Percentiles rank a stretch among this genome's conserved stretches.
Conservation (phyloP, 345 rosid genomes). For the Punica granatum region DNA sequence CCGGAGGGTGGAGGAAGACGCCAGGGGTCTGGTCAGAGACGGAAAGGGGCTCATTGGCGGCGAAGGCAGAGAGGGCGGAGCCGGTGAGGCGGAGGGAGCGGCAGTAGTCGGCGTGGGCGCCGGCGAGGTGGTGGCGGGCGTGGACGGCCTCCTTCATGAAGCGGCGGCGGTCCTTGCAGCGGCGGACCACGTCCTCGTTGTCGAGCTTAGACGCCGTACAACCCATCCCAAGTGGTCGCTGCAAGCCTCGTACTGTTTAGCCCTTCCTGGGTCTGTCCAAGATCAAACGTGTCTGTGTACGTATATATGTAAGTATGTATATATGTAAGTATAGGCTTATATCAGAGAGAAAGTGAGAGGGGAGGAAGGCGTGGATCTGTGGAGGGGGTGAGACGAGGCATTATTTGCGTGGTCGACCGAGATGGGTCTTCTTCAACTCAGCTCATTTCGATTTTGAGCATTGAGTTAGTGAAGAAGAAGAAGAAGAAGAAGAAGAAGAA, state of each 20-base stretch:
- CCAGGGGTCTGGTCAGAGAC: slow-evolving; percentile 86
- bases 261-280: background rate
- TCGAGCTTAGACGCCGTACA: slow-evolving; percentile 90
- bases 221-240: too few relatives aligned
- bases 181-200: slow-evolving; percentile 85
- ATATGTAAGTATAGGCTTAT: background rate
- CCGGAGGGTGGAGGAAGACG: slow-evolving; percentile 46
- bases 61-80: slow-evolving; percentile 75
- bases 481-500: too few relatives aligned
- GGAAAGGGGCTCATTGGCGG: slow-evolving; percentile 64
- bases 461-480: background rate
- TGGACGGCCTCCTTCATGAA: slow-evolving; percentile 79
- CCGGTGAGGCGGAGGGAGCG: slow-evolving; percentile 82
- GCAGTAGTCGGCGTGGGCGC: slow-evolving; percentile 93
- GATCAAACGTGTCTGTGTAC: too few relatives aligned
- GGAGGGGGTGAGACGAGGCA: background rate
- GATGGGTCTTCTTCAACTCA: background rate
- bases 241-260: too few relatives aligned
- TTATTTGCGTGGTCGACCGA: background rate
- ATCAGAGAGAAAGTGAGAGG: background rate
- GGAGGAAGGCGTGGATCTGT: background rate
- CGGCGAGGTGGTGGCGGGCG: slow-evolving; percentile 81
- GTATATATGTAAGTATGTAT: background rate
- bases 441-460: background rate
- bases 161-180: slow-evolving; percentile 97